Evolutionary conservation across 2,329 filamentous ascomycete species (phyloP).

Genomic region (Dichotomopilus funicola): DNA sequence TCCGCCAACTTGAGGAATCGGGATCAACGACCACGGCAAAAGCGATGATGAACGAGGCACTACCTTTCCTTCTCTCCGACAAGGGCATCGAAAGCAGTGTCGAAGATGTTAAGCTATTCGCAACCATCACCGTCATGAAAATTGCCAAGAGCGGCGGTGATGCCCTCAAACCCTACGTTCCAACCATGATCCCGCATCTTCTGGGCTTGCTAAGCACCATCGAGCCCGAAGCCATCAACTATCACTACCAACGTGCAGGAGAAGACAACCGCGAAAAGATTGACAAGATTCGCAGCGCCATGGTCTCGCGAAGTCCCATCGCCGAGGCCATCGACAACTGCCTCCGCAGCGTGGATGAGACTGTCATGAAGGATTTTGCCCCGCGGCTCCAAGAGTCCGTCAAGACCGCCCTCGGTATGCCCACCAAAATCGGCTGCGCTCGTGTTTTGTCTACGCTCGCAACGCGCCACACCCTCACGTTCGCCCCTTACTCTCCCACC

Average conservation of each 20-base stretch:
- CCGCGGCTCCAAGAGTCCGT: slow-evolving; percentile 70
- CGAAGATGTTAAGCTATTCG: slow-evolving; percentile 78
- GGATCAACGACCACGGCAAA: slow-evolving; percentile 62
- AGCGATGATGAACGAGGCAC: slow-evolving; percentile 75
- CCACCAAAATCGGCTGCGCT: slow-evolving; percentile 87
- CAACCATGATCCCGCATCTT: slow-evolving; percentile 73
- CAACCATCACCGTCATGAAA: slow-evolving; percentile 75
- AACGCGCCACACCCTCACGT: slow-evolving; percentile 68
- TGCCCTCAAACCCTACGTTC: slow-evolving; percentile 71
- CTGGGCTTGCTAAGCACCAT: slow-evolving; percentile 78
- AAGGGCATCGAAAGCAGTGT: slow-evolving; percentile 85
- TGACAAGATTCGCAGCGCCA: slow-evolving; percentile 75
- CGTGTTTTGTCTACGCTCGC: slow-evolving; percentile 79
- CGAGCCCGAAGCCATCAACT: slow-evolving; percentile 85
- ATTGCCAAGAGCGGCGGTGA: slow-evolving; percentile 86
- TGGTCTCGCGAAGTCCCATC: slow-evolving; percentile 78
- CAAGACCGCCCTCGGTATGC: slow-evolving; percentile 81
- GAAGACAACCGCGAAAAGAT: slow-evolving; percentile 84
- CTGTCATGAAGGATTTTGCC: slow-evolving; percentile 68
- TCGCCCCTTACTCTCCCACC: slow-evolving; percentile 66
- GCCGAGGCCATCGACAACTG: slow-evolving; percentile 89
- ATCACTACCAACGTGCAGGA: slow-evolving; percentile 82
- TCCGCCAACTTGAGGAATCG: slow-evolving; percentile 76
- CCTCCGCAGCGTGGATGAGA: slow-evolving; percentile 73
- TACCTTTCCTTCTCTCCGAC: slow-evolving; percentile 85